A percentile compares a stretch with the other conserved stretches of the same genome.
These are phyloP conservation scores for Miamiensis avidus DNA, from an alignment of 169 alveolate genomes.

Conservation along the genomic window DNA sequence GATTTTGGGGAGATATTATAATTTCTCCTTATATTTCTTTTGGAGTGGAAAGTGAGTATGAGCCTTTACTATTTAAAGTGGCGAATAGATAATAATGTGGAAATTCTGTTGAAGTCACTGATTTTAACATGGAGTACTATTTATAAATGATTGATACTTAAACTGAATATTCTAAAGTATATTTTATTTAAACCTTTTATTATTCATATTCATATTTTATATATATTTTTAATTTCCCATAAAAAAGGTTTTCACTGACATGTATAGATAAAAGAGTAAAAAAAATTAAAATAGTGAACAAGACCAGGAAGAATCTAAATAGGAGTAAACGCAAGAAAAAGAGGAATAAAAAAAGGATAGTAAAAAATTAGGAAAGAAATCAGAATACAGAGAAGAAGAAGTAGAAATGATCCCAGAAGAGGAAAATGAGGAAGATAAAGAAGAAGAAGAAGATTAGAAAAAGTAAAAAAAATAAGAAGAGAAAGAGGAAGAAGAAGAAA, in stretches of 20 bases:
- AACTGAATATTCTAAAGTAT: conserved; percentile 29
- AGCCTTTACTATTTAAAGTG: conserved; percentile 46
- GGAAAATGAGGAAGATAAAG: conserved; percentile 23
- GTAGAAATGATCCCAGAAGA: conserved; percentile 9
- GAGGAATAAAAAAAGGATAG: conserved; percentile 35
- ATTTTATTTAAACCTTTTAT: too few relatives aligned
- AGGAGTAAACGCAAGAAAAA: conserved; percentile 24
- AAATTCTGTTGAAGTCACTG: conserved; percentile 50
- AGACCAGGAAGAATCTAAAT: conserved; percentile 31
- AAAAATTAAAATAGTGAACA: conserved; percentile 29
- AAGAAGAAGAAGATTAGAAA: conserved; percentile 30
- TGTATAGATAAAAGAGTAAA: conserved; percentile 22
- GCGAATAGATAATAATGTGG: conserved; percentile 56
- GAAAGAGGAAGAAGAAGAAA: conserved; percentile 16
- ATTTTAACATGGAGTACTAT: conserved; percentile 42
- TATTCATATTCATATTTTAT: not conserved
- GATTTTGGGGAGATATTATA: conserved; percentile 44
- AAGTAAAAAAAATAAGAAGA: conserved; percentile 23
- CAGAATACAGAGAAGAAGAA: conserved; percentile 24
- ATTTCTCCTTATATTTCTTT: conserved; percentile 50
- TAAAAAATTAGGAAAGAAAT: conserved; percentile 39
- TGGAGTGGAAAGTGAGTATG: conserved; percentile 44
- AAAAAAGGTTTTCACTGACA: conserved; percentile 22
- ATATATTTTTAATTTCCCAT: too few relatives aligned
- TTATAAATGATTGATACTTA: conserved; percentile 38